Evolutionary conservation across 148 eudicot species (phyloP).

Genomic region (Vaccinium darrowii): DNA sequence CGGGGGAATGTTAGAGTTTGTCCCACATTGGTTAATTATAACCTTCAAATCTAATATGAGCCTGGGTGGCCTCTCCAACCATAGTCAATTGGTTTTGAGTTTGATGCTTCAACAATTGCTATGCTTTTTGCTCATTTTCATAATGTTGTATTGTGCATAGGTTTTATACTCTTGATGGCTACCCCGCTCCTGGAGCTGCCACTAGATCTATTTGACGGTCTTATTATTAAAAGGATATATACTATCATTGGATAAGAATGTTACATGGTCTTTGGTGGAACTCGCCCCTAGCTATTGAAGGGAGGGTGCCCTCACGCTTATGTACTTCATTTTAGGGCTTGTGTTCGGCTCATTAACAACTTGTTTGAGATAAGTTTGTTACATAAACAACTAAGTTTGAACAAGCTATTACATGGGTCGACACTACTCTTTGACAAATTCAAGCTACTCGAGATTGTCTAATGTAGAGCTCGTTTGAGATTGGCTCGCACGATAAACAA

Average conservation of each 20-base stretch:
- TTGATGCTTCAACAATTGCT: too few relatives aligned
- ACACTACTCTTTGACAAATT: background rate
- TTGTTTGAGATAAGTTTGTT: background rate
- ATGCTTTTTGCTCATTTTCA: background rate
- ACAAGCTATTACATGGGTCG: background rate
- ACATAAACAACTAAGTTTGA: background rate
- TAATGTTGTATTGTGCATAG: background rate
- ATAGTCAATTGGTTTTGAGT: too few relatives aligned
- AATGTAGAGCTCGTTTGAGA: background rate
- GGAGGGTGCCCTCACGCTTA: background rate
- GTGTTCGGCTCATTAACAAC: background rate
- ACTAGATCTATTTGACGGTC: background rate
- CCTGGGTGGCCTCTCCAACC: too few relatives aligned
- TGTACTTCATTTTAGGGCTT: background rate
- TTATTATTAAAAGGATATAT: background rate
- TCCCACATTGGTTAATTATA: too few relatives aligned
- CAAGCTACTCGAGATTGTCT: background rate
- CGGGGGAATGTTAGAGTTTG: too few relatives aligned
- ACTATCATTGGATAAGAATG: background rate
- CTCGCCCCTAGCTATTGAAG: background rate
- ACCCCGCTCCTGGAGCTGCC: background rate
- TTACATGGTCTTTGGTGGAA: background rate
- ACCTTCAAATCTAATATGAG: too few relatives aligned
- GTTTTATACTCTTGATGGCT: background rate
- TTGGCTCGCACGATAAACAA: background rate